A percentile compares a stretch with the other conserved stretches of the same genome.
Conservation (phyloP, 2,329 filamentous ascomycete species). For the Stachybotrys echinatus region DNA sequence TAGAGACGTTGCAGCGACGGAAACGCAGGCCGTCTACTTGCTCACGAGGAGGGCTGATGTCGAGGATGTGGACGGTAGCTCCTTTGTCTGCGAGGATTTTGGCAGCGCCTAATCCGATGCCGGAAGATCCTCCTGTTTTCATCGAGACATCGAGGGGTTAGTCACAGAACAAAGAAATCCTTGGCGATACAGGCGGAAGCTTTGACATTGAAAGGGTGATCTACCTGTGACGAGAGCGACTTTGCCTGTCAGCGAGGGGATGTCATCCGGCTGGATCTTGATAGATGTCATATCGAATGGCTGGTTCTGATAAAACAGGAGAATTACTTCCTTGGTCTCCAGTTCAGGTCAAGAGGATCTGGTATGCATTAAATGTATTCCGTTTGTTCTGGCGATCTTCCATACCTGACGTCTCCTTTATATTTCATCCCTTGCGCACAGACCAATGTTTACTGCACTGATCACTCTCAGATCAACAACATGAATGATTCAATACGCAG, state of each 20-base stretch:
- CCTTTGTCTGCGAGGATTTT: slow-evolving; percentile 19
- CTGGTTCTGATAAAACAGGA: too few species aligned
- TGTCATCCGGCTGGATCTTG: neutral
- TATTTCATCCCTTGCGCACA: too few species aligned
- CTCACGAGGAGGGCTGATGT: slow-evolving; percentile 9
- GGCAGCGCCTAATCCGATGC: slow-evolving; percentile 26
- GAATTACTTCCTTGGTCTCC: too few species aligned
- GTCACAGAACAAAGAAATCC: neutral
- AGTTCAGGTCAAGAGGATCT: too few species aligned
- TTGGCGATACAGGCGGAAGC: neutral
- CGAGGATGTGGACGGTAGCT: slow-evolving; percentile 21
- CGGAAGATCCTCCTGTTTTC: slow-evolving; percentile 14
- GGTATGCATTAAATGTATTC: too few species aligned
- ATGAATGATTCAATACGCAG: too few species aligned
- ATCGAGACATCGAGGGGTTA: too few species aligned
- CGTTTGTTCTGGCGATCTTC: too few species aligned
- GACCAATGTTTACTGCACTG: too few species aligned
- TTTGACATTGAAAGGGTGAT: neutral
- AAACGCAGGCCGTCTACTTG: neutral
- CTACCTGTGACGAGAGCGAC: neutral
- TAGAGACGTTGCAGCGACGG: neutral
- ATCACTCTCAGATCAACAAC: too few species aligned
- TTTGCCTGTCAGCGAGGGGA: neutral
- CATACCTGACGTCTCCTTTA: too few species aligned
- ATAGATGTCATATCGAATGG: neutral